Base-by-base conservation (phyloP, 2,329 filamentous ascomycete species). In the Microdochium paspali region DNA sequence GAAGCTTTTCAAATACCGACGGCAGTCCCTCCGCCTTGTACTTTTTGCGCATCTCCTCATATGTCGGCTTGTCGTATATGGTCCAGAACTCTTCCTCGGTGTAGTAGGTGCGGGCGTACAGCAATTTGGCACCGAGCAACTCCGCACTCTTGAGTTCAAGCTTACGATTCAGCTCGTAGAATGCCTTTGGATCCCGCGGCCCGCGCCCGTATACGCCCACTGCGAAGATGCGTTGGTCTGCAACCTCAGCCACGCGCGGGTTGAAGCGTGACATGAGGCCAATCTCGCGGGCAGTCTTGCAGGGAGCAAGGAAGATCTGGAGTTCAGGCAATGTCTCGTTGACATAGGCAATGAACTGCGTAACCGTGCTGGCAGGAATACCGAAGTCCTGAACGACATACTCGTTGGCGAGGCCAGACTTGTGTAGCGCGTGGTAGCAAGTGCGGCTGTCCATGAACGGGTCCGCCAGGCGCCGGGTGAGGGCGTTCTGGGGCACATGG, bases 41-140 rank as follows among this genome's bases (percentile, higher is more conserved):
- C 56, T 75, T 76, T 47, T 64, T 58, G 42, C 75, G 57, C 50
- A 78, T 56, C 20, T 54, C 58, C 31, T 74, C 66, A 51, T 78
- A 76, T 66, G 69, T 70, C 23, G 65, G 51, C 45, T 64, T 64
- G 52, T 76, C 67, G 51, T 76, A 78, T 50, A 74, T 70, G 20
- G 62, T 57, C 73, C 74, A 77, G 57, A 79, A 79, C 47, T 79
- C 74, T 2, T 67, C 62, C 54, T 75, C 69, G 18, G 64, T 68
- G 56, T 76, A 76, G 58, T 74, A 78, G 0, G 73, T 73, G 47
- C 77, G 73, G 4, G 75, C 74, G 54, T 79, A 79, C 6, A 79
- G 56, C 67, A 73, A 75, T 58, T 77, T 77, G 65, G 73, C 73
- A 13, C 76, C 76, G 7, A 71, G 66, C 30, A 77, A 64, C 31